Evolutionary conservation across 2,329 filamentous ascomycete genomes (phyloP).

Genomic region (Diaporthe amygdali): DNA sequence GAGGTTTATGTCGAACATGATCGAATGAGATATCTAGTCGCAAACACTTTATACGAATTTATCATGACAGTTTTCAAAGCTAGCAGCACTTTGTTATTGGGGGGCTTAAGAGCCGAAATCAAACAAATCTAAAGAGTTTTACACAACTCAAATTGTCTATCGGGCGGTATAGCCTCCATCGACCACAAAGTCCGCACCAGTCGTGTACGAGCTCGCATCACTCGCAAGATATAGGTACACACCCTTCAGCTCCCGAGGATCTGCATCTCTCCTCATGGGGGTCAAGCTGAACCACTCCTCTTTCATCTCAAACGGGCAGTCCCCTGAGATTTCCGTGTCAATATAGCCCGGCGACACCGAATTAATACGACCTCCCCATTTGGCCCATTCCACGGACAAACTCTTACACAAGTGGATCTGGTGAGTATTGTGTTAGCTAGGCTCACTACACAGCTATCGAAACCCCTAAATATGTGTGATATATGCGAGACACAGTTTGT

Average conservation of each 20-base stretch:
- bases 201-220: slow-evolving; percentile 38
- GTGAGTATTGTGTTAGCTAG: neutral
- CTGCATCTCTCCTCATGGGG: slow-evolving; percentile 35
- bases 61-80: neutral
- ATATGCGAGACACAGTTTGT: neutral
- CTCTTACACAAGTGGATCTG: slow-evolving; percentile 38
- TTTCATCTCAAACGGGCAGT: slow-evolving; percentile 39
- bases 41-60: neutral
- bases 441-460: neutral
- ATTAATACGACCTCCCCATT: slow-evolving; percentile 36
- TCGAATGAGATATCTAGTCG: neutral
- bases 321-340: slow-evolving; percentile 40
- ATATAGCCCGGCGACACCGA: slow-evolving; percentile 43
- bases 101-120: neutral
- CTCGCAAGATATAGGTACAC: slow-evolving; percentile 38
- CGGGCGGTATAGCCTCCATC: slow-evolving; percentile 35
- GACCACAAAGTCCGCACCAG: slow-evolving; percentile 37
- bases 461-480: neutral
- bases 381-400: slow-evolving; percentile 37
- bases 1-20: neutral
- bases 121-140: neutral
- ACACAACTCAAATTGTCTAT: neutral
- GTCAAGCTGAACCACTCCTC: slow-evolving; percentile 40
- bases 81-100: neutral
- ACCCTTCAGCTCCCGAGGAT: slow-evolving; percentile 37